phyloP scores from a whole-genome alignment of 2,329 filamentous ascomycete genomes.

The Rachicladosporium sp. region DNA sequence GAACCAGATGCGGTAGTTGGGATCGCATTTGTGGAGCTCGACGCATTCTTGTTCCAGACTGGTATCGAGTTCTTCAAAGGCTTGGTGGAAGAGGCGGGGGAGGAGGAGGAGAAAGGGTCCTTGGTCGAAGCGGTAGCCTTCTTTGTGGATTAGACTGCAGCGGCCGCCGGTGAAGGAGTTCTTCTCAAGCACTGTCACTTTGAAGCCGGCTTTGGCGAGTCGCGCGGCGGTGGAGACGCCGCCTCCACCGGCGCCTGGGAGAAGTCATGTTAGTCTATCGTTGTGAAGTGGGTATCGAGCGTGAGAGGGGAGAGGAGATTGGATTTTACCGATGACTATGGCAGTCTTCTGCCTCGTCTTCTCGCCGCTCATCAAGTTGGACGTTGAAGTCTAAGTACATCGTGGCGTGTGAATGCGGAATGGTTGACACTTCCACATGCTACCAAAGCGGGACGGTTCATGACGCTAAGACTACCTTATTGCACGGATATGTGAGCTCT shows the following conservation, averaged over 20 bases:
- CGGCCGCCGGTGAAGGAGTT: conserved; percentile 60
- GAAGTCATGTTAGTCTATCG: neutral
- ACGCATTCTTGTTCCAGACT: conserved; percentile 53
- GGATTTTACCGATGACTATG: conserved; percentile 39
- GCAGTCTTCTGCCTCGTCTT: conserved; percentile 30
- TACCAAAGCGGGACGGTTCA: too few relatives aligned
- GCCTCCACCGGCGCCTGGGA: conserved; percentile 53
- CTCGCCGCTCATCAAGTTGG: too few relatives aligned
- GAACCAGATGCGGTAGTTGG: conserved; percentile 66
- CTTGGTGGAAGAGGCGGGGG: conserved; percentile 56
- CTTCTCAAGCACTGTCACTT: conserved; percentile 65
- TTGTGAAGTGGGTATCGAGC: too few relatives aligned
- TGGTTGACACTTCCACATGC: too few relatives aligned
- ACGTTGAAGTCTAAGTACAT: too few relatives aligned
- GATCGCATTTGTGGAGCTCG: conserved; percentile 56
- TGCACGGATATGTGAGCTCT: too few relatives aligned
- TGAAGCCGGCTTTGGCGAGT: conserved; percentile 55
- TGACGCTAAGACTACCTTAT: too few relatives aligned
- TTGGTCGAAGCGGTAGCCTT: conserved; percentile 60
- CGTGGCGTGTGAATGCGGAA: conserved; percentile 37
- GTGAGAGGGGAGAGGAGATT: neutral
- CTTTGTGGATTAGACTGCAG: conserved; percentile 51
- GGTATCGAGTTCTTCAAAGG: conserved; percentile 57
- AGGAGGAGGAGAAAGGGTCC: conserved; percentile 64
- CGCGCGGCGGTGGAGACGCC: conserved; percentile 58